phyloP scores from a whole-genome alignment of 1,284 basidiomycete species.

The Boletellus deceptivus region DNA sequence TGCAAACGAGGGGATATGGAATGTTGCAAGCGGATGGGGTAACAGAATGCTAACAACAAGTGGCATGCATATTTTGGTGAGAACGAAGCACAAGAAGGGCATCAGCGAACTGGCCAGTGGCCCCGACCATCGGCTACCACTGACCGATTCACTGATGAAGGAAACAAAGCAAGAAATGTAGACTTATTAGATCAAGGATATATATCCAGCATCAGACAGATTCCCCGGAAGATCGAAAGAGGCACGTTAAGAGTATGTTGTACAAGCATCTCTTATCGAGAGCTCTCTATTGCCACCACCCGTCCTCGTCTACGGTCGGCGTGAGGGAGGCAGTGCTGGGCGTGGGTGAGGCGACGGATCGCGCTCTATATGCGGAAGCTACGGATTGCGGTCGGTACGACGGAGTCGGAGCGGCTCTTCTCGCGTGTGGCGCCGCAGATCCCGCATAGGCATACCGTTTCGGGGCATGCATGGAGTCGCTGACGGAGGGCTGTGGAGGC shows the following conservation, averaged over 20 bases:
- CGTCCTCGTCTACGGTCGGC: conserved; percentile 67
- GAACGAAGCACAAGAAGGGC: not conserved
- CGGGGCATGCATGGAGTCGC: conserved; percentile 76
- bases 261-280: conserved; percentile 9
- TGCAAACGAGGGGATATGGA: conserved; percentile 14
- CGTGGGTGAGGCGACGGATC: conserved; percentile 60
- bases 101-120: no score
- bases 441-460: conserved; percentile 18
- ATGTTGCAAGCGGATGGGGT: conserved; percentile 1
- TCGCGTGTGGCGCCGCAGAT: conserved; percentile 38
- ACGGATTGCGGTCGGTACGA: conserved; percentile 34
- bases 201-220: conserved; percentile 13
- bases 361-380: conserved; percentile 42
- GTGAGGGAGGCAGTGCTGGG: conserved; percentile 69
- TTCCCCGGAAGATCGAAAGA: conserved; percentile 7
- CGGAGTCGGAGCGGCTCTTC: conserved; percentile 31
- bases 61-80: conserved; percentile 9
- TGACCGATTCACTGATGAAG: not conserved
- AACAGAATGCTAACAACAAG: conserved; percentile 15
- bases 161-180: not conserved
- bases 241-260: conserved; percentile 5
- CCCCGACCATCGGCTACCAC: no score
- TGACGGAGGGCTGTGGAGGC: conserved; percentile 55
- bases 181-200: conserved; percentile 29
- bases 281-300: conserved; percentile 63